A percentile compares a stretch with the other conserved stretches of the same genome.
phyloP scores from a whole-genome alignment of 164 flowering plant species.

The Umbilicus rupestris region DNA sequence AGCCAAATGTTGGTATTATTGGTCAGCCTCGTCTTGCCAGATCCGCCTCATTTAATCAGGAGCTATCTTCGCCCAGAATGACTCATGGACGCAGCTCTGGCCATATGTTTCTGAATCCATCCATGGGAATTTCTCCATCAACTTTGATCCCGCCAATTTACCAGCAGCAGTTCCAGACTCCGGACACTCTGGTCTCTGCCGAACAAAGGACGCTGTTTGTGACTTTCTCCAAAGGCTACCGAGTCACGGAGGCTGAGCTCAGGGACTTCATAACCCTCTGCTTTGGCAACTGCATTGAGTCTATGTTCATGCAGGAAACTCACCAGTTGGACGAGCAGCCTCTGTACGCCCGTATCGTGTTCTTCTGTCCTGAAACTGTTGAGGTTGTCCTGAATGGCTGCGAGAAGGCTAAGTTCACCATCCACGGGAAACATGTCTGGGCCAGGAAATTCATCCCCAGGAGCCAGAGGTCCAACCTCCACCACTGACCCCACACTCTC shows the following conservation, averaged over 20 bases:
- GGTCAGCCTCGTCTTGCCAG: neutral
- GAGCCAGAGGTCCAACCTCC: neutral
- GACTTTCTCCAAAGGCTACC: slow-evolving; percentile 50
- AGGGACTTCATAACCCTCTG: slow-evolving; percentile 19
- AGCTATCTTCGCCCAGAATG: neutral
- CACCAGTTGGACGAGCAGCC: slow-evolving; percentile 21
- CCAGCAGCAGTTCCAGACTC: neutral
- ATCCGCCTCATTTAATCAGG: neutral
- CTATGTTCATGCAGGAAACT: slow-evolving; percentile 36
- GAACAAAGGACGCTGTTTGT: slow-evolving; percentile 42
- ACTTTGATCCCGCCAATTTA: neutral
- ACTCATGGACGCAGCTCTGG: neutral
- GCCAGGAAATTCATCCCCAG: slow-evolving; percentile 22
- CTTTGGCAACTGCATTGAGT: slow-evolving; percentile 36
- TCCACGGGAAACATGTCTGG: slow-evolving; percentile 55
- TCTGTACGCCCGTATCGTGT: slow-evolving; percentile 30
- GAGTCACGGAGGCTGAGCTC: slow-evolving; percentile 33
- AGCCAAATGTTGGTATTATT: neutral
- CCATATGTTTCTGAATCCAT: neutral
- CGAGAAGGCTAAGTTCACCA: slow-evolving; percentile 28
- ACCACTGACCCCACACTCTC: neutral
- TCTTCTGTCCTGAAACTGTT: slow-evolving; percentile 15
- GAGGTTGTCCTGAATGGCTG: slow-evolving; percentile 22
- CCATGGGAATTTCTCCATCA: neutral
- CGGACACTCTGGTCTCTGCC: slow-evolving; percentile 7